Conservation (phyloP, 2,329 filamentous ascomycete species). For the Mycosphaerelloides madeirae region DNA sequence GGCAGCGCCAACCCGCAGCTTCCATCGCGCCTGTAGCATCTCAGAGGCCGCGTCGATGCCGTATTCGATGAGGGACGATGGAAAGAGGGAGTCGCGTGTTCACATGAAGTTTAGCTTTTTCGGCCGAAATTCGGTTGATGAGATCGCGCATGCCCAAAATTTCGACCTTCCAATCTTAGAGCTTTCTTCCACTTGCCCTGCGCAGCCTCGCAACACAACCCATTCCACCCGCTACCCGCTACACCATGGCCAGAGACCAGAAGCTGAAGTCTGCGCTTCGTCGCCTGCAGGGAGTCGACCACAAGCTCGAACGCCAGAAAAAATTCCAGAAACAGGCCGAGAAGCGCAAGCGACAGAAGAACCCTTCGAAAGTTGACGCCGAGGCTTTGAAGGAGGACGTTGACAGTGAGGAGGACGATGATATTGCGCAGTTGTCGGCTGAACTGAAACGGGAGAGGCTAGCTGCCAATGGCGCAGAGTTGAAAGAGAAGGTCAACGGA, state of each 20-base stretch:
- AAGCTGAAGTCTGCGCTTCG: conserved; percentile 58
- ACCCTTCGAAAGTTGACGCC: conserved; percentile 27
- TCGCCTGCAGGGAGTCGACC: conserved; percentile 58
- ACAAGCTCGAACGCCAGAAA: conserved; percentile 62
- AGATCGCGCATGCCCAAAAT: not conserved
- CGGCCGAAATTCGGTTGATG: not conserved
- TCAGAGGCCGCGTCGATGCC: not conserved
- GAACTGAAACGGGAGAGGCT: conserved; percentile 14
- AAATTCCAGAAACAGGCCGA: conserved; percentile 51
- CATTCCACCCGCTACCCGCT: not conserved
- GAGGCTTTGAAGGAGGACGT: conserved; percentile 24
- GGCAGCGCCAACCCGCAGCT: not conserved
- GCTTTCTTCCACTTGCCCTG: too few relatives aligned
- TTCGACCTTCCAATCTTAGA: too few relatives aligned
- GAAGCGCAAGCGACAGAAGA: conserved; percentile 41
- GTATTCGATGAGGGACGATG: not conserved
- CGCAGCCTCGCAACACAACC: too few relatives aligned
- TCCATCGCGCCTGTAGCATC: conserved; percentile 10
- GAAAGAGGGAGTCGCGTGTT: not conserved
- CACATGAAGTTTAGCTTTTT: not conserved
- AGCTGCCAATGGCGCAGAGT: conserved; percentile 31
- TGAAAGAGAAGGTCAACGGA: conserved; percentile 24
- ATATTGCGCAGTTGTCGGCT: conserved; percentile 18
- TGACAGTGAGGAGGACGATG: conserved; percentile 25
- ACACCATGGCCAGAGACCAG: conserved; percentile 46